A percentile compares a stretch with the other conserved stretches of the same genome.
These are phyloP conservation scores for Striga hermonthica DNA, from an alignment of 305 asterid genomes.

Conservation along the genomic window DNA sequence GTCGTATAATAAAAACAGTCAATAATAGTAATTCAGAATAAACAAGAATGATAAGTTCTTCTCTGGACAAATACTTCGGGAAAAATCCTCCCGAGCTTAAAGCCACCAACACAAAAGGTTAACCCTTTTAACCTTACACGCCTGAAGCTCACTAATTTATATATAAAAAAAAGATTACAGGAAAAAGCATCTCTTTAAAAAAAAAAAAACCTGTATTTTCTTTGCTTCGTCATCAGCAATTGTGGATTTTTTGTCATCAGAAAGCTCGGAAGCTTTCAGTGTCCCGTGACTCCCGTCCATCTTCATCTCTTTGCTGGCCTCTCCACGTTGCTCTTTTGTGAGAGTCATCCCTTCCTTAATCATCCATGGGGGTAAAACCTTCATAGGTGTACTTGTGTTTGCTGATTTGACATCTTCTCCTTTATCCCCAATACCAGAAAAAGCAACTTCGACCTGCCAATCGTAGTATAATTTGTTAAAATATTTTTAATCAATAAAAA, in stretches of 20 bases:
- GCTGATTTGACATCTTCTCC: constrained; percentile 49
- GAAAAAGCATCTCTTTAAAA: not conserved
- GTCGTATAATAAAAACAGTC: too few species aligned
- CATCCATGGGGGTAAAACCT: constrained; percentile 97
- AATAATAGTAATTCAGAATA: too few species aligned
- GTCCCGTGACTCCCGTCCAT: constrained; percentile 42
- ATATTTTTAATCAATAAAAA: too few species aligned
- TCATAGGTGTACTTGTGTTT: constrained; percentile 48
- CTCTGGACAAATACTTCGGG: too few species aligned
- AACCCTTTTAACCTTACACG: too few species aligned
- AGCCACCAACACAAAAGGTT: too few species aligned
- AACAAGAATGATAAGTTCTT: too few species aligned
- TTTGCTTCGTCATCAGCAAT: constrained; percentile 48
- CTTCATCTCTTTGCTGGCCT: constrained; percentile 37
- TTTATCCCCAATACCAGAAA: constrained; percentile 68
- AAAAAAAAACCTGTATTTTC: constrained; percentile 48
- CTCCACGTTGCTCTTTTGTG: constrained; percentile 88
- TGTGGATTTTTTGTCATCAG: constrained; percentile 56
- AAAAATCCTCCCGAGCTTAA: too few species aligned
- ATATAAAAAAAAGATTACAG: too few species aligned
- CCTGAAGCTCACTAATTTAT: too few species aligned
- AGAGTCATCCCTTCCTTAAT: constrained; percentile 81
- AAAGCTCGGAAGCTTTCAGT: constrained; percentile 36
- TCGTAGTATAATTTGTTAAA: too few species aligned
- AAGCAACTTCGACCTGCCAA: constrained; percentile 80